phyloP scores from a whole-genome alignment of 2,329 filamentous ascomycete species.

The Canariomyces notabilis region DNA sequence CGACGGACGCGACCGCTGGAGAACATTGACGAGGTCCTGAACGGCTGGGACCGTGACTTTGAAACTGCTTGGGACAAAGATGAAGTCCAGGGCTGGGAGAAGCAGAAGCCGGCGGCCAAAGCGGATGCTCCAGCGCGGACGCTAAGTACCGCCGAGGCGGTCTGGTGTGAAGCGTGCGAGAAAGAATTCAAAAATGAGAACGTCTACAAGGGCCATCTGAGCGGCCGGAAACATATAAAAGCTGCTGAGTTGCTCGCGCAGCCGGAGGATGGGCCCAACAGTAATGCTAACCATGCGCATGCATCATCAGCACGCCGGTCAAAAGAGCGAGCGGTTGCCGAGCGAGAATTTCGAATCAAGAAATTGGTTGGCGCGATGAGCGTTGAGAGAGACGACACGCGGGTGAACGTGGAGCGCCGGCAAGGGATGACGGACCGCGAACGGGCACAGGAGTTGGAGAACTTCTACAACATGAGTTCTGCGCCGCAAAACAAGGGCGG shows the following conservation, averaged over 20 bases:
- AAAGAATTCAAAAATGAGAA: conserved; percentile 96
- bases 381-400: conserved; percentile 80
- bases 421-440: conserved; percentile 97
- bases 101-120: conserved; percentile 42
- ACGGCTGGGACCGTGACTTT: conserved; percentile 76
- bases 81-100: conserved; percentile 72
- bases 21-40: conserved; percentile 73
- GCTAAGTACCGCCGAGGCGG: conserved; percentile 51
- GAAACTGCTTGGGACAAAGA: conserved; percentile 76
- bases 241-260: conserved; percentile 63
- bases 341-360: conserved; percentile 78
- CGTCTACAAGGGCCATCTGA: conserved; percentile 84
- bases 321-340: conserved; percentile 86
- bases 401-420: conserved; percentile 91
- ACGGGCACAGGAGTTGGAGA: conserved; percentile 87
- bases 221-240: conserved; percentile 87
- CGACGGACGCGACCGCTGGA: conserved; percentile 79
- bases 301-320: conserved; percentile 47
- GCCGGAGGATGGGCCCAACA: conserved; percentile 30
- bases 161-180: conserved; percentile 88
- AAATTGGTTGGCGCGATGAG: conserved; percentile 78
- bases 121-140: conserved; percentile 33
- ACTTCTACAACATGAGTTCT: conserved; percentile 61
- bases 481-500: conserved; percentile 40
- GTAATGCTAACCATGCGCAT: conserved; percentile 25